phyloP scores from a whole-genome alignment of 192 early-diverging fungal genomes.

The Gamsiella multidivaricata region DNA sequence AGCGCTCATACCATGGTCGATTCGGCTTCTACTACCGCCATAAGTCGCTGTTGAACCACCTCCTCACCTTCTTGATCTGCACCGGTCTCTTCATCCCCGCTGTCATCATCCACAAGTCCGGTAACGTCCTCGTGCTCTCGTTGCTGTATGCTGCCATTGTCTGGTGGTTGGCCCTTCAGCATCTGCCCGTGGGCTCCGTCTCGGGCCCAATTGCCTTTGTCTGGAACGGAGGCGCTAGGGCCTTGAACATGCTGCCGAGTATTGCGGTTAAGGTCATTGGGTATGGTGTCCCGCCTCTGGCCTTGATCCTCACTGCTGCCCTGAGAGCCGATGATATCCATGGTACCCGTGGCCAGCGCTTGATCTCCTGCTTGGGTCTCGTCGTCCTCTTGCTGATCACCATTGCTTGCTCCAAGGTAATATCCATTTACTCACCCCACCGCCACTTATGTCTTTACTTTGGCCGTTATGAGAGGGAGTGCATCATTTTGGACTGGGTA shows the following conservation, averaged over 20 bases:
- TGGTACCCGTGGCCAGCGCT: conserved; percentile 72
- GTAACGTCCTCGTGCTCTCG: conserved; percentile 46
- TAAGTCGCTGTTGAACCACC: conserved; percentile 3
- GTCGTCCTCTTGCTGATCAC: conserved; percentile 65
- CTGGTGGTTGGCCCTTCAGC: conserved; percentile 29
- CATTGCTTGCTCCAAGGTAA: conserved; percentile 63
- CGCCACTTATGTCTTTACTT: neutral
- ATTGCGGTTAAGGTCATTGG: conserved; percentile 27
- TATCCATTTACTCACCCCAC: neutral
- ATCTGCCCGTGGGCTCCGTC: conserved; percentile 25
- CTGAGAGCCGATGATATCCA: conserved; percentile 58
- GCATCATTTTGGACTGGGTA: too few relatives aligned
- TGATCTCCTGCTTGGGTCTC: conserved; percentile 82
- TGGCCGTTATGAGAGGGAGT: too few relatives aligned
- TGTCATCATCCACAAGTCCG: conserved; percentile 37
- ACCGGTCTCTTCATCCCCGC: conserved; percentile 50
- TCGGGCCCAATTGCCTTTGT: conserved; percentile 18
- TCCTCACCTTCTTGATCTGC: conserved; percentile 33
- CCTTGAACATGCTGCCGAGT: conserved; percentile 15
- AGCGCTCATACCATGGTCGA: conserved; percentile 41
- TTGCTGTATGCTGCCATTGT: conserved; percentile 36
- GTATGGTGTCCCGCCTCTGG: conserved; percentile 43
- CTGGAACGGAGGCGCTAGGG: conserved; percentile 30
- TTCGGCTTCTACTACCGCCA: conserved; percentile 41
- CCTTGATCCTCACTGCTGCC: conserved; percentile 65